Evolutionary conservation across 2,329 filamentous ascomycete genomes (phyloP), one percentile per base, ranked within the genome.

Genomic region (Colletotrichum tabaci): DNA sequence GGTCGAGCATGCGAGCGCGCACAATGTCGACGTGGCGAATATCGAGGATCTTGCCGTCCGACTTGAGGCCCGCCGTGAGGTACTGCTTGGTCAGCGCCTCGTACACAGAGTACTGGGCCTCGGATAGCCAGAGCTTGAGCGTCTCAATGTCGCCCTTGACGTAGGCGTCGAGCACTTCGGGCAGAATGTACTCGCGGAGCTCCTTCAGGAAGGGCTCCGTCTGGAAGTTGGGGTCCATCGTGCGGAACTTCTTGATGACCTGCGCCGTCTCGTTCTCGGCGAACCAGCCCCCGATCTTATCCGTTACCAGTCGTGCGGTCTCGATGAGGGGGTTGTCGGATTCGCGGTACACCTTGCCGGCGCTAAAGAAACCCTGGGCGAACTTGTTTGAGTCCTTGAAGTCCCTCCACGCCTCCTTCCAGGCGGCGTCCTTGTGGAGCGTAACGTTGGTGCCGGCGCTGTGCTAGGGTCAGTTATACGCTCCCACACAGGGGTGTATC

Each of bases 341-440:
- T 84, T 99, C 96, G 76, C 97, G 93, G 84, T 98, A 98, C 67
- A 92, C 91, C 67, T 90, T 91, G 83, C 96, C 95, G 84, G 98
- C 90, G 79, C 88, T 91, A 84, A 98, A 98, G 73, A 98, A 85
- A 69, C 93, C 91, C 83, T 98, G 96, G 81, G 98, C 94, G 71
- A 98, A 84, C 76, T 93, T 94, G 83, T 92, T 98, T 75, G 91
- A 91, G 81, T 99, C 96, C 74, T 93, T 92, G 89, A 98, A 99
- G 62, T 96, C 93, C 77, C 92, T 91, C 96, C 96, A 99, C n/a
- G 95, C 94, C 82, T 98, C 96, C 84, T 98, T 98, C 94, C 96
- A 98, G 26, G 93, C 94, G 16, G 96, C 92, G 77, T 99, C 96
- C 84, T 99, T 99, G 87, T 99, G 96, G 0, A 99, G 82, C 0